These are phyloP conservation scores for Puccinia hordei DNA, from an alignment of 1,284 basidiomycete species.

Conservation along the genomic window DNA sequence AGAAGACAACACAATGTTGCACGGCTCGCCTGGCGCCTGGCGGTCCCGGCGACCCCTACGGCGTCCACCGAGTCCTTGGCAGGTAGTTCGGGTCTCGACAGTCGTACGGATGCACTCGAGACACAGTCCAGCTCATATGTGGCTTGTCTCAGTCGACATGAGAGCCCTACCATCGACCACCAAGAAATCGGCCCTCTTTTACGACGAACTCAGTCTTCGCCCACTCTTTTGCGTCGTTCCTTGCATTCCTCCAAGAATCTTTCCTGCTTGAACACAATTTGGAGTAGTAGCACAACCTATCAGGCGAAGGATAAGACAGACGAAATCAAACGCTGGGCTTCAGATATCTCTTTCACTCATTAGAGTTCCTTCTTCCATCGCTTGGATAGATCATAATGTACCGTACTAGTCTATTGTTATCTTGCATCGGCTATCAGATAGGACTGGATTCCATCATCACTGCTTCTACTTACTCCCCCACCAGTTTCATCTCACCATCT, in stretches of 20 bases:
- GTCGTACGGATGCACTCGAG: background rate
- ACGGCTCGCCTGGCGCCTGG: conserved; percentile 22
- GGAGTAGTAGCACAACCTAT: background rate
- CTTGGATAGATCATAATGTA: background rate
- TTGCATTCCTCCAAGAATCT: background rate
- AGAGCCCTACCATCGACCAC: background rate
- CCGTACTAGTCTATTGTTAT: background rate
- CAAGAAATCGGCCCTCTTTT: background rate
- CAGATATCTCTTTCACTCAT: background rate
- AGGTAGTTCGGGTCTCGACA: background rate
- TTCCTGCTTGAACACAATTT: background rate
- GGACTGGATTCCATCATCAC: conserved; percentile 1
- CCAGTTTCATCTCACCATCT: background rate
- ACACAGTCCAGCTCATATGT: conserved; percentile 12
- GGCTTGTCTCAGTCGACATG: background rate
- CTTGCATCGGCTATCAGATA: background rate
- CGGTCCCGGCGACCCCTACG: conserved; percentile 11
- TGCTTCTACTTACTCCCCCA: background rate
- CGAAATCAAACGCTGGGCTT: conserved; percentile 15
- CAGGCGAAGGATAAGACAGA: conserved; percentile 1
- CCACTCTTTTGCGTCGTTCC: background rate
- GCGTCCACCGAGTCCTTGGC: background rate
- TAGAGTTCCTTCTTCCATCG: background rate
- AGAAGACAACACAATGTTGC: conserved; percentile 9
- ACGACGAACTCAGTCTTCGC: conserved; percentile 18